These are phyloP conservation scores for Cryomyces minteri DNA, from an alignment of 495 filamentous ascomycete species.

Conservation along the genomic window DNA sequence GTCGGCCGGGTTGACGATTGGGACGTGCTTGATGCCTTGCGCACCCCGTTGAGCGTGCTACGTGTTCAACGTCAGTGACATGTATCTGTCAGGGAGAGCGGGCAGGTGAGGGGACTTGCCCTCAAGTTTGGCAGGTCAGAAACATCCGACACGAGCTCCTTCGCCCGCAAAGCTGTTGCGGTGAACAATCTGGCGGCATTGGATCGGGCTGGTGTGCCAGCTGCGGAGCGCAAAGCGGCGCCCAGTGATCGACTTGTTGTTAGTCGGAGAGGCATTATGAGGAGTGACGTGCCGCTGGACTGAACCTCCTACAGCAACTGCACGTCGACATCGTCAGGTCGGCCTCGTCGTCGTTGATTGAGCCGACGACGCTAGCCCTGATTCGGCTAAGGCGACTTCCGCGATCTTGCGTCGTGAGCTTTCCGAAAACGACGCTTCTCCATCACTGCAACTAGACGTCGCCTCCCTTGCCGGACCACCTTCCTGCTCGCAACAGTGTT, in stretches of 20 bases:
- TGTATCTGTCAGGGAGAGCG: not conserved
- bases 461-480: too few species aligned
- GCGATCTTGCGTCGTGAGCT: too few species aligned
- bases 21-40: slow-evolving; percentile 41
- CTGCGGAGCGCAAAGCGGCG: slow-evolving; percentile 3
- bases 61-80: not conserved
- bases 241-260: slow-evolving; percentile 10
- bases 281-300: not conserved
- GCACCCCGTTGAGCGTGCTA: slow-evolving; percentile 14
- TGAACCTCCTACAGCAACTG: not conserved
- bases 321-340: too few species aligned
- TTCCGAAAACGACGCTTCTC: too few species aligned
- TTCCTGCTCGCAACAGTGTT: too few species aligned
- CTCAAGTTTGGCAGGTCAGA: slow-evolving; percentile 21
- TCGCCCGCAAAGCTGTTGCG: slow-evolving; percentile 10
- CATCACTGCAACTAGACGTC: too few species aligned
- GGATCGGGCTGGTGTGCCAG: not conserved
- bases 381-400: too few species aligned
- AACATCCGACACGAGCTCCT: slow-evolving; percentile 10
- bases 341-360: too few species aligned
- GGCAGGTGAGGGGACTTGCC: slow-evolving; percentile 19
- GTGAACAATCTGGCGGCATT: slow-evolving; percentile 13
- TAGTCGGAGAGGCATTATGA: slow-evolving; percentile 14
- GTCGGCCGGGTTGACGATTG: slow-evolving; percentile 81
- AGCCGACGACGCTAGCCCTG: too few species aligned